phyloP scores from a whole-genome alignment of 257 asterid species.

The Gentiana macrophylla region DNA sequence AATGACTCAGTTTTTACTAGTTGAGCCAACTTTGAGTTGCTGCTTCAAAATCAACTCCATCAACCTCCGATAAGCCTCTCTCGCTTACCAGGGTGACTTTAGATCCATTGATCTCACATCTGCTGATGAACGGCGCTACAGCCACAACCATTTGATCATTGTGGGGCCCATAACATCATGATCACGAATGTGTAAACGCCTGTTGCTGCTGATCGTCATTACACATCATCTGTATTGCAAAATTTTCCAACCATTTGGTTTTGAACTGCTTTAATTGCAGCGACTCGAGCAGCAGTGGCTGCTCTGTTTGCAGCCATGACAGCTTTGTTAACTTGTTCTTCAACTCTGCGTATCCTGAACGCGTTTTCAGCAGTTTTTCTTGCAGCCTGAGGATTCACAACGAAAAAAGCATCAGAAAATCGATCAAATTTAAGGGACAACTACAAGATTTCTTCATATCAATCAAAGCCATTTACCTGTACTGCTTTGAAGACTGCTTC shows the following conservation, averaged over 20 bases:
- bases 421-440: not conserved
- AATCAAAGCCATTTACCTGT: conserved; percentile 29
- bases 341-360: conserved; percentile 33
- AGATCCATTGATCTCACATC: not conserved
- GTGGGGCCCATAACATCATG: not conserved
- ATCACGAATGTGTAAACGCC: conserved; percentile 9
- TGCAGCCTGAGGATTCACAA: conserved; percentile 43
- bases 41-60: conserved; percentile 9
- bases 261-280: conserved; percentile 90
- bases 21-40: too few species aligned
- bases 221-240: conserved; percentile 45
- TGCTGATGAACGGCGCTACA: too few species aligned
- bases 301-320: conserved; percentile 73
- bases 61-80: conserved; percentile 24
- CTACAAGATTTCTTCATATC: not conserved
- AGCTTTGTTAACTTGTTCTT: conserved; percentile 69
- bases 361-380: conserved; percentile 66
- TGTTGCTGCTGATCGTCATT: conserved; percentile 26
- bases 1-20: too few species aligned
- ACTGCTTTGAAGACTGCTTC: conserved; percentile 55
- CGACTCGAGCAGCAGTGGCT: conserved; percentile 87
- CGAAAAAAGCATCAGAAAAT: not conserved
- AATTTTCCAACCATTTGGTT: conserved; percentile 64
- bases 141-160: too few species aligned
- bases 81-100: conserved; percentile 25